Conservation (phyloP, 2,329 filamentous ascomycete genomes). For the Fusarium ramigenum region DNA sequence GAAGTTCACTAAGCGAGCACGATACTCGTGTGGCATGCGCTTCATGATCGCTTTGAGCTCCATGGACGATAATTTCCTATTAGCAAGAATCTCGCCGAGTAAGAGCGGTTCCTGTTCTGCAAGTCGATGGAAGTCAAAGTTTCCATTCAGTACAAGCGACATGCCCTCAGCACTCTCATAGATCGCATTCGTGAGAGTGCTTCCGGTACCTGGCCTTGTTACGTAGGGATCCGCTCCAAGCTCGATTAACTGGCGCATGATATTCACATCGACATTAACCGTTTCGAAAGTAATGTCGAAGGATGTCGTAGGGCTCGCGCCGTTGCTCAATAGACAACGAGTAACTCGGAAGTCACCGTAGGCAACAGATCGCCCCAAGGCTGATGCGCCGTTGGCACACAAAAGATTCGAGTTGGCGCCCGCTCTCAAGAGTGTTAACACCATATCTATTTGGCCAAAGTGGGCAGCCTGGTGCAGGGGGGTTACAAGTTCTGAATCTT, state of each 20-base stretch:
- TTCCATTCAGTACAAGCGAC: constrained; percentile 19
- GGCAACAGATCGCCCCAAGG: constrained; percentile 10
- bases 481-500: constrained; percentile 11
- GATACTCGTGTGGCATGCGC: constrained; percentile 26
- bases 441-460: neutral
- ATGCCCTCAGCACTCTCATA: neutral
- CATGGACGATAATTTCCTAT: neutral
- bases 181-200: constrained; percentile 10
- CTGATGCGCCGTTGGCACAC: constrained; percentile 5
- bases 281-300: neutral
- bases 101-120: constrained; percentile 23
- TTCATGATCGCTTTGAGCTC: constrained; percentile 22
- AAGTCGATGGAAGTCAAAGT: constrained; percentile 33
- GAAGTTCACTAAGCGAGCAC: constrained; percentile 20
- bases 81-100: neutral
- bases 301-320: constrained; percentile 17
- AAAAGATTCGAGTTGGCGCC: constrained; percentile 33
- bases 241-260: constrained; percentile 1
- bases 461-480: constrained; percentile 23
- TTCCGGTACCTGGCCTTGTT: neutral
- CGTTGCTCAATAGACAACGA: constrained; percentile 15
- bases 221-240: constrained; percentile 28
- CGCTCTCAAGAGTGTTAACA: constrained; percentile 16
- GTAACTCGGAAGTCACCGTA: neutral
- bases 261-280: neutral